Percentiles rank a stretch among this genome's conserved stretches.
phyloP scores from a whole-genome alignment of 768 basidiomycete genomes.

The Mycena albidolilacea region DNA sequence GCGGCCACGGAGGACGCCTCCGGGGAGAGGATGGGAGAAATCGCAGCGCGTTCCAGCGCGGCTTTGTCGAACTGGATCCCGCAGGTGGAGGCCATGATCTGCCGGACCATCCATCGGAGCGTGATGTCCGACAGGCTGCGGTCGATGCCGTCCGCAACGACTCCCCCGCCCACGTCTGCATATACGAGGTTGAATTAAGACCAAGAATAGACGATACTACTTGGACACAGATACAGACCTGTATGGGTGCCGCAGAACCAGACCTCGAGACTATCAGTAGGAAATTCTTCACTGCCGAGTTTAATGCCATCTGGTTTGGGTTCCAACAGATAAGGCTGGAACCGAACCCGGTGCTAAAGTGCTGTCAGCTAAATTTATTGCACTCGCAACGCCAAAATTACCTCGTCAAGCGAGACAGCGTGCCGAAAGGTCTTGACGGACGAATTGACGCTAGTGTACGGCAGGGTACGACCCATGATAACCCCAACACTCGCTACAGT shows the following conservation, averaged over 20 bases:
- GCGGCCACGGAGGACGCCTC: not conserved
- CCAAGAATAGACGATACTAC: not conserved
- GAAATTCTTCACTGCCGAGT: constrained; percentile 23
- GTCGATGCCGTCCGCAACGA: constrained; percentile 58
- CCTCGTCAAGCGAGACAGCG: constrained; percentile 85
- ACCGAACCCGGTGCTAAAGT: constrained; percentile 33
- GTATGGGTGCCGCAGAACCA: constrained; percentile 85
- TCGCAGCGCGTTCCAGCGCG: constrained; percentile 62
- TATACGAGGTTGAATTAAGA: not conserved
- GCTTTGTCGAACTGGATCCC: constrained; percentile 70
- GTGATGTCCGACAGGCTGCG: constrained; percentile 71
- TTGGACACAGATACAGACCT: constrained; percentile 55
- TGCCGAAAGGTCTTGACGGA: constrained; percentile 83
- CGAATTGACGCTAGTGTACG: constrained; percentile 75
- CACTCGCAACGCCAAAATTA: constrained; percentile 44
- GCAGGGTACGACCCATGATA: constrained; percentile 70
- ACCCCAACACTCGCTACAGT: constrained; percentile 85
- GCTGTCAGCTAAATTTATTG: not conserved
- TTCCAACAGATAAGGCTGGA: constrained; percentile 32
- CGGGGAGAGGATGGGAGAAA: constrained; percentile 41
- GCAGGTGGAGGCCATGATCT: constrained; percentile 70
- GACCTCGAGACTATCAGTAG: constrained; percentile 78
- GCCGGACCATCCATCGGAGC: constrained; percentile 86
- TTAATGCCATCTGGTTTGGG: constrained; percentile 23
- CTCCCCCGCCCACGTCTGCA: constrained; percentile 82